These are phyloP conservation scores for Waltergamsia citrina DNA, from an alignment of 2,329 filamentous ascomycete genomes.

Conservation along the genomic window DNA sequence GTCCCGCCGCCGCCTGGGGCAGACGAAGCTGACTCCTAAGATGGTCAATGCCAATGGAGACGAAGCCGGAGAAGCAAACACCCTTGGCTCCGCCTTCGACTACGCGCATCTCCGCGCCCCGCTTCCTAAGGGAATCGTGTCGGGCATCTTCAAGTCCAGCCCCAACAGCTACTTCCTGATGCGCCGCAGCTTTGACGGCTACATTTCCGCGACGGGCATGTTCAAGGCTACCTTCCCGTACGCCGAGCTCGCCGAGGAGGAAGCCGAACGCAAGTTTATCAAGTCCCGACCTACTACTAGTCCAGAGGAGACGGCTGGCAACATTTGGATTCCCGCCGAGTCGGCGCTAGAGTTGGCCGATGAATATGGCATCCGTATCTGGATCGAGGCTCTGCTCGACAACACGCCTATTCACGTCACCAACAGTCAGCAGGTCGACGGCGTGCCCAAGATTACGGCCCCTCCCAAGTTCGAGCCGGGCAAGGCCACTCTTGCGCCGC, in stretches of 20 bases:
- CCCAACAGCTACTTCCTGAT: slow-evolving; percentile 96
- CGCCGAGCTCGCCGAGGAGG: slow-evolving; percentile 62
- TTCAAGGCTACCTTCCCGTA: slow-evolving; percentile 86
- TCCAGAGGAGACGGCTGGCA: slow-evolving; percentile 86
- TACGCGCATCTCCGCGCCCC: slow-evolving; percentile 93
- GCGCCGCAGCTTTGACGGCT: slow-evolving; percentile 79
- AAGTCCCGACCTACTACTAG: slow-evolving; percentile 76
- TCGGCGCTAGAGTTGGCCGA: slow-evolving; percentile 73
- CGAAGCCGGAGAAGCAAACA: slow-evolving; percentile 56
- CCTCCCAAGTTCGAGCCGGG: slow-evolving; percentile 70
- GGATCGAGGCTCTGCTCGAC: slow-evolving; percentile 90
- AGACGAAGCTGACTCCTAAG: slow-evolving; percentile 83
- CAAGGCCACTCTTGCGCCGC: slow-evolving; percentile 34
- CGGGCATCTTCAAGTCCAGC: slow-evolving; percentile 83
- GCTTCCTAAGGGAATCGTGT: slow-evolving; percentile 81
- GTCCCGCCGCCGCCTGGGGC: slow-evolving; percentile 76
- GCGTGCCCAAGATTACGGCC: slow-evolving; percentile 67
- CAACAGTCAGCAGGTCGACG: slow-evolving; percentile 58
- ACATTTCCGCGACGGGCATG: slow-evolving; percentile 80
- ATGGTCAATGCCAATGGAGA: slow-evolving; percentile 34
- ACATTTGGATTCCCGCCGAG: slow-evolving; percentile 87
- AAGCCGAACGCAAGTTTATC: slow-evolving; percentile 71
- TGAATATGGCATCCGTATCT: slow-evolving; percentile 77
- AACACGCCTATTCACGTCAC: slow-evolving; percentile 63
- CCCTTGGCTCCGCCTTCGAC: slow-evolving; percentile 77